These are phyloP conservation scores for Rhizophlyctis rosea DNA, from an alignment of 192 early-diverging fungal species.

Conservation along the genomic window DNA sequence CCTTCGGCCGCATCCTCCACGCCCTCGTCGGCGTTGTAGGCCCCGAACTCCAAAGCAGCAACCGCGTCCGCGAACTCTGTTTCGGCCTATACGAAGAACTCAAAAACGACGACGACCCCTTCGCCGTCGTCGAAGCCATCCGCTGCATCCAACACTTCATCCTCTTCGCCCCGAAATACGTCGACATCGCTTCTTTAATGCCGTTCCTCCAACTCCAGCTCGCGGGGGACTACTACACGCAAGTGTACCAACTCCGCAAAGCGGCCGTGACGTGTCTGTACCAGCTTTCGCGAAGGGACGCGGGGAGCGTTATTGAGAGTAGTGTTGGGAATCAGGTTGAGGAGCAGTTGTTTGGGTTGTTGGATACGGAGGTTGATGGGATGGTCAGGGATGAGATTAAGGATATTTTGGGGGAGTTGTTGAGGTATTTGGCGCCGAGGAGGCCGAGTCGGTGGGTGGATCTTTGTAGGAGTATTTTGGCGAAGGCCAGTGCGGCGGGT, in stretches of 20 bases:
- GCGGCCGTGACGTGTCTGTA: slow-evolving; percentile 82
- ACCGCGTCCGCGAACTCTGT: slow-evolving; percentile 74
- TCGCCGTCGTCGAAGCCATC: slow-evolving; percentile 79
- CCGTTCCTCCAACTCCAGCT: slow-evolving; percentile 77
- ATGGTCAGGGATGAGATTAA: slow-evolving; percentile 54
- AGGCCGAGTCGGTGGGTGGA: slow-evolving; percentile 80
- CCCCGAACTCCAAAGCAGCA: slow-evolving; percentile 79
- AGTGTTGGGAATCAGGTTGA: slow-evolving; percentile 61
- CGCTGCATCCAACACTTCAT: slow-evolving; percentile 85
- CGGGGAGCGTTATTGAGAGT: slow-evolving; percentile 63
- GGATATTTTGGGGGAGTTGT: slow-evolving; percentile 40
- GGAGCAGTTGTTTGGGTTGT: slow-evolving; percentile 73
- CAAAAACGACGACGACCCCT: slow-evolving; percentile 68
- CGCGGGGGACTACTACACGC: slow-evolving; percentile 29
- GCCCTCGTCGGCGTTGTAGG: slow-evolving; percentile 86
- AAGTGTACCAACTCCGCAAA: slow-evolving; percentile 62
- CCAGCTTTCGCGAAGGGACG: slow-evolving; percentile 76
- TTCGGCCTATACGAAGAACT: slow-evolving; percentile 76
- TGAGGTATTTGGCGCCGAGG: slow-evolving; percentile 49
- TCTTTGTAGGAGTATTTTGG: slow-evolving; percentile 73
- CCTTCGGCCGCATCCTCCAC: slow-evolving; percentile 82
- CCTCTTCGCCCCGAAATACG: slow-evolving; percentile 78
- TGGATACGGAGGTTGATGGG: slow-evolving; percentile 72
- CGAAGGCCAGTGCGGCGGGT: slow-evolving; percentile 61
- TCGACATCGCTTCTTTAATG: slow-evolving; percentile 64